Percentiles rank a stretch among this genome's conserved stretches.
These are phyloP conservation scores for Vitis hybrid DNA, from an alignment of 177 flowering plant genomes.

Conservation along the genomic window DNA sequence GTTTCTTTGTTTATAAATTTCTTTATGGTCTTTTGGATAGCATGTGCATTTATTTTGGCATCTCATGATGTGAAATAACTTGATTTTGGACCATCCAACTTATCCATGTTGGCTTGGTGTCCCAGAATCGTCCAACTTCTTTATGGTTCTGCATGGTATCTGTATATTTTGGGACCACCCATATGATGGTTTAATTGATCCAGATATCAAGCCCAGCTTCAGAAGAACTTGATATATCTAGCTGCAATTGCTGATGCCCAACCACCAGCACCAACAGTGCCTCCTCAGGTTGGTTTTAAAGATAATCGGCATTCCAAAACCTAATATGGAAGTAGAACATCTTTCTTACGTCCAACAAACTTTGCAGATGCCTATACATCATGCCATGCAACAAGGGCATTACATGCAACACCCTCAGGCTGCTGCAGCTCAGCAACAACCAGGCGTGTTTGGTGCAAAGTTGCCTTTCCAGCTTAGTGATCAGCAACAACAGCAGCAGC, in stretches of 20 bases:
- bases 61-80: background rate
- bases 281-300: constrained; percentile 17
- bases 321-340: background rate
- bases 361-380: constrained; percentile 9
- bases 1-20: background rate
- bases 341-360: background rate
- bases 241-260: constrained; percentile 55
- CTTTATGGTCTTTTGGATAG: background rate
- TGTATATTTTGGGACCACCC: background rate
- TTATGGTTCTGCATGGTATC: background rate
- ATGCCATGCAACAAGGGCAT: constrained; percentile 23
- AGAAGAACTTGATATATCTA: constrained; percentile 46
- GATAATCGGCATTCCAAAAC: background rate
- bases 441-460: constrained; percentile 6
- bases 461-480: constrained; percentile 19
- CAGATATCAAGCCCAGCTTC: constrained; percentile 47
- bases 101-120: background rate
- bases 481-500: constrained; percentile 18
- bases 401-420: constrained; percentile 20
- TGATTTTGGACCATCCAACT: background rate
- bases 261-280: constrained; percentile 25
- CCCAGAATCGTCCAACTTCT: background rate
- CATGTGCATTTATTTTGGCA: background rate
- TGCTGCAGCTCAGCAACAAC: constrained; percentile 20
- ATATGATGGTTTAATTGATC: background rate